Conservation (phyloP, 352 stramenopile species). For the Globisporangium megalacanthum region DNA sequence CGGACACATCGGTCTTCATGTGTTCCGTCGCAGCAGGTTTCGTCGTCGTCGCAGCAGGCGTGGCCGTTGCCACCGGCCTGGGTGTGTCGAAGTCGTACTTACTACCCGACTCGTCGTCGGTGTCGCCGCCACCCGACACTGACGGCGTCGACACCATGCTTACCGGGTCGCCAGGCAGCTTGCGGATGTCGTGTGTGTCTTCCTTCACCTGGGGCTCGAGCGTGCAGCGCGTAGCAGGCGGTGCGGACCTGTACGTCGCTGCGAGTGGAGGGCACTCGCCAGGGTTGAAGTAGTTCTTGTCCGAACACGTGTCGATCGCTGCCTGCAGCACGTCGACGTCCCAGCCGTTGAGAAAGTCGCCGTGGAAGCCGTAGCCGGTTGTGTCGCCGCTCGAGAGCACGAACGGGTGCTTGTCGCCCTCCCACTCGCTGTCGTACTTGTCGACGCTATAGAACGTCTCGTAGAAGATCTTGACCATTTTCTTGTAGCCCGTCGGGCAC, state of each 20-base stretch:
- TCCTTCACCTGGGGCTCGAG: conserved; percentile 31
- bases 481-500: conserved; percentile 34
- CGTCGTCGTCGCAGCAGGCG: too few species aligned
- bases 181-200: conserved; percentile 17
- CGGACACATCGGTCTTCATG: too few species aligned
- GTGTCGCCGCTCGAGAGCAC: conserved; percentile 41
- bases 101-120: too few species aligned
- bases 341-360: conserved; percentile 51
- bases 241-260: conserved; percentile 27
- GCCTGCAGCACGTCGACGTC: conserved; percentile 35
- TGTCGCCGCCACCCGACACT: too few species aligned
- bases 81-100: too few species aligned
- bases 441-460: conserved; percentile 47
- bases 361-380: conserved; percentile 44
- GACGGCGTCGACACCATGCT: too few species aligned
- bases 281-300: conserved; percentile 49
- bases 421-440: conserved; percentile 43
- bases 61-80: too few species aligned
- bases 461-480: conserved; percentile 62
- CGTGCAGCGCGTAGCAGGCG: conserved; percentile 27
- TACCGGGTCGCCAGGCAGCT: conserved; percentile 23
- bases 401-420: conserved; percentile 39
- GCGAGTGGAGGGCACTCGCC: conserved; percentile 35
- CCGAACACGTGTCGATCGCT: conserved; percentile 33
- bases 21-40: too few species aligned